Evolutionary conservation across 2,329 filamentous ascomycete species (phyloP).

Genomic region (Passalora sequoiae): DNA sequence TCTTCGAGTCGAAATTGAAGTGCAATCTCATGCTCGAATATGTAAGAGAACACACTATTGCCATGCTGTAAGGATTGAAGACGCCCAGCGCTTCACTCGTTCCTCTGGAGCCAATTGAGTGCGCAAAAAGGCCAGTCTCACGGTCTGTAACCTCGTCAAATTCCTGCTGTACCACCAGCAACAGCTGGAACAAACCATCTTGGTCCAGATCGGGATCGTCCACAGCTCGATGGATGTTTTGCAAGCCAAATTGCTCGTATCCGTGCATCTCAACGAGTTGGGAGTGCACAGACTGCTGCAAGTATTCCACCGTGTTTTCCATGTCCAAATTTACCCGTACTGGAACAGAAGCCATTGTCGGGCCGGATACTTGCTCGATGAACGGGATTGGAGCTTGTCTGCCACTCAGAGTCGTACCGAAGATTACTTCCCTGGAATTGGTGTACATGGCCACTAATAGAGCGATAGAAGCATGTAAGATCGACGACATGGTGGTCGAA

Average conservation of each 20-base stretch:
- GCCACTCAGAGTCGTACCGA: slow-evolving; percentile 1
- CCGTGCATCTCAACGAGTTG: slow-evolving; percentile 6
- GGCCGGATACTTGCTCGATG: slow-evolving; percentile 1
- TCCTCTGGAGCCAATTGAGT: too few species aligned
- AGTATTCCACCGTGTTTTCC: not conserved
- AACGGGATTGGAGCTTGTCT: not conserved
- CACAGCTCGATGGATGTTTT: slow-evolving; percentile 6
- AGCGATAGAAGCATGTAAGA: not conserved
- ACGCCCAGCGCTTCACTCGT: too few species aligned
- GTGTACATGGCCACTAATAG: not conserved
- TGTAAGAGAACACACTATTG: not conserved
- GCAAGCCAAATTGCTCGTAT: slow-evolving; percentile 12
- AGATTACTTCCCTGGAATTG: slow-evolving; percentile 2
- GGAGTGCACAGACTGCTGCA: slow-evolving; percentile 2
- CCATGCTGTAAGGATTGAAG: slow-evolving; percentile 5
- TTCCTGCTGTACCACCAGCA: slow-evolving; percentile 8
- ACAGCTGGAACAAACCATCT: slow-evolving; percentile 5
- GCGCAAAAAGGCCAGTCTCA: too few species aligned
- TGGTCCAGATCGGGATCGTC: not conserved
- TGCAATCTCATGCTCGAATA: slow-evolving; percentile 1
- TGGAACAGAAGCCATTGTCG: not conserved
- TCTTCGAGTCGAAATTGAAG: slow-evolving; percentile 3
- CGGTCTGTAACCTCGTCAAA: too few species aligned
- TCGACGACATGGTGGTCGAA: not conserved
- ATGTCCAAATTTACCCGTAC: not conserved